Evolutionary conservation across 805 yeast species (phyloP).

Genomic region (Isabelozyma heimii): DNA sequence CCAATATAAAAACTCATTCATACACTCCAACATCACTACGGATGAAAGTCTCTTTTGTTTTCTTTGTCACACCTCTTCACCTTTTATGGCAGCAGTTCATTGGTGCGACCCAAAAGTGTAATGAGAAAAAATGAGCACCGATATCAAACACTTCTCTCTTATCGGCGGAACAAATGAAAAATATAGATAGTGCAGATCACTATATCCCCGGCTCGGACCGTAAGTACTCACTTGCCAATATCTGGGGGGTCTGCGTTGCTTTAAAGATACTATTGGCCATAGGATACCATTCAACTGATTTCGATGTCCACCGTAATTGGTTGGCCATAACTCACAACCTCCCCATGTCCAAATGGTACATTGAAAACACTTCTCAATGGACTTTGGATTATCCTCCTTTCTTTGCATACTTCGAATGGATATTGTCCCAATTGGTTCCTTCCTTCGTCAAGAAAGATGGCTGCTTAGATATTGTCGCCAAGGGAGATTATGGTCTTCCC

Average conservation of each 20-base stretch:
- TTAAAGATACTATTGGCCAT: conserved; percentile 37
- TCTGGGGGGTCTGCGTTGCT: conserved; percentile 35
- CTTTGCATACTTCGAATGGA: conserved; percentile 93
- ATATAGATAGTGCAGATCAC: not conserved
- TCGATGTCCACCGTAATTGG: conserved; percentile 98
- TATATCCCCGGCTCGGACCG: not conserved
- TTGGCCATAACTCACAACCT: conserved; percentile 79
- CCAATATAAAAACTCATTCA: too few relatives aligned
- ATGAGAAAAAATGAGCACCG: not conserved
- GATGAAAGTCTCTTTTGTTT: too few relatives aligned
- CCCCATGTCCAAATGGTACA: conserved; percentile 81
- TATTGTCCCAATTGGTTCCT: conserved; percentile 71
- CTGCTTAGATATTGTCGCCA: conserved; percentile 63
- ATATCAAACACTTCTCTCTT: not conserved
- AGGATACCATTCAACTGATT: conserved; percentile 91
- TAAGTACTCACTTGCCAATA: conserved; percentile 26
- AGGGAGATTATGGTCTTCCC: conserved; percentile 71
- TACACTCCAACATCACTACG: too few relatives aligned
- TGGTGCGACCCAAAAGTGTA: not conserved
- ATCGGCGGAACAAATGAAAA: not conserved
- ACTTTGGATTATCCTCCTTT: conserved; percentile 97
- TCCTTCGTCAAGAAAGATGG: conserved; percentile 64
- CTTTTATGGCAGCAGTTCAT: not conserved
- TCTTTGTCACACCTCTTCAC: too few relatives aligned
- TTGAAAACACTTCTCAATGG: conserved; percentile 80